A percentile compares a stretch with the other conserved stretches of the same genome.
phyloP scores from a whole-genome alignment of 2,329 filamentous ascomycete genomes.

The Orbilia brochopaga region DNA sequence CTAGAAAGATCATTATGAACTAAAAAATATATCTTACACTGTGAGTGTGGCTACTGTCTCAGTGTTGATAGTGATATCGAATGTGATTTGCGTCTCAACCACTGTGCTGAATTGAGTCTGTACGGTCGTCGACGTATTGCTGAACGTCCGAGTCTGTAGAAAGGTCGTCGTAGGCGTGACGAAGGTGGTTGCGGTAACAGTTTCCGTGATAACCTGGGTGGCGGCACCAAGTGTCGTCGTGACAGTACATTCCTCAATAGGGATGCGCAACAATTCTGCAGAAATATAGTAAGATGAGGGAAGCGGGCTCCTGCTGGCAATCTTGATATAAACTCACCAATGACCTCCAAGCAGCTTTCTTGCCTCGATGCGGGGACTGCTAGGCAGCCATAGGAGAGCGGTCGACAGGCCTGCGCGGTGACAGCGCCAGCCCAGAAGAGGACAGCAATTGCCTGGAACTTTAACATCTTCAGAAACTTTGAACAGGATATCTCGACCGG shows the following conservation, averaged over 20 bases:
- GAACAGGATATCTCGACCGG: not conserved
- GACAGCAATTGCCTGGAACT: not conserved
- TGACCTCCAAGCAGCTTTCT: constrained; percentile 18
- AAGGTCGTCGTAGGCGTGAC: constrained; percentile 38
- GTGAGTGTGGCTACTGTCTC: constrained; percentile 31
- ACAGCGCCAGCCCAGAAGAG: constrained; percentile 4
- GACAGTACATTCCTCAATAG: constrained; percentile 15
- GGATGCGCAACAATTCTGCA: constrained; percentile 21
- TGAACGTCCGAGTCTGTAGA: constrained; percentile 26
- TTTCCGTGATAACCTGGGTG: constrained; percentile 28
- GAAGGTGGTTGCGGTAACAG: constrained; percentile 38
- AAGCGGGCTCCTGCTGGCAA: no score
- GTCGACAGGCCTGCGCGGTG: constrained; percentile 15
- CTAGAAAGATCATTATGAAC: not conserved
- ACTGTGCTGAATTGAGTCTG: constrained; percentile 17
- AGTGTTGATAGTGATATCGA: constrained; percentile 22
- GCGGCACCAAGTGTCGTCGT: constrained; percentile 19
- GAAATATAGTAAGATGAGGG: no score
- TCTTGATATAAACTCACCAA: constrained; percentile 19
- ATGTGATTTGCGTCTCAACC: constrained; percentile 13
- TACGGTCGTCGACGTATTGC: constrained; percentile 31
- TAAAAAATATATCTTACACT: constrained; percentile 17
- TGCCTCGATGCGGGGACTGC: constrained; percentile 15
- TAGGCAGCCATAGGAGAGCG: constrained; percentile 9
- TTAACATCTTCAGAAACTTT: constrained; percentile 6